phyloP scores from a whole-genome alignment of 768 basidiomycete genomes.

The Termitomyces sp. region DNA sequence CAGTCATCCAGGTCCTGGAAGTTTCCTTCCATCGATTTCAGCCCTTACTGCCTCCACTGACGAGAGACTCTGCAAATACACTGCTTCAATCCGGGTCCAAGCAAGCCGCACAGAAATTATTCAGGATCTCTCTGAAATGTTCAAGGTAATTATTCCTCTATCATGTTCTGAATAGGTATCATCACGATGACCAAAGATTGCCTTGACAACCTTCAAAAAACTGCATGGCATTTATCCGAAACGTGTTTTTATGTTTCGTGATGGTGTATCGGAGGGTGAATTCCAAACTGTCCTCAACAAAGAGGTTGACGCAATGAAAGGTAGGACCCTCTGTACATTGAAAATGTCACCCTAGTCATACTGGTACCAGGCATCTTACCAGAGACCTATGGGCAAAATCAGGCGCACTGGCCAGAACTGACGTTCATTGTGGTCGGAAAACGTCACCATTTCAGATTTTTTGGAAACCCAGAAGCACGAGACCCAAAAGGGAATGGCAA shows the following conservation, averaged over 20 bases:
- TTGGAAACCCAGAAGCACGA: slow-evolving; percentile 36
- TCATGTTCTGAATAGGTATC: background rate
- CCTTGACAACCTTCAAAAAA: slow-evolving; percentile 10
- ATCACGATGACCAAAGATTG: slow-evolving; percentile 1
- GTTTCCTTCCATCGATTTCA: slow-evolving; percentile 22
- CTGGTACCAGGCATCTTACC: slow-evolving; percentile 1
- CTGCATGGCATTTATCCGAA: slow-evolving; percentile 8
- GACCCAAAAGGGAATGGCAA: slow-evolving; percentile 56
- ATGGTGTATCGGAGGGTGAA: slow-evolving; percentile 30
- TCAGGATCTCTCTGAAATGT: slow-evolving; percentile 49
- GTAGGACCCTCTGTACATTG: slow-evolving; percentile 2
- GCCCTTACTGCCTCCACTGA: slow-evolving; percentile 53
- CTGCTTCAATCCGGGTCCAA: slow-evolving; percentile 44
- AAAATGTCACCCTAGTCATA: background rate
- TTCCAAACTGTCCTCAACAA: slow-evolving; percentile 17
- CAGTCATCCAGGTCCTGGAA: slow-evolving; percentile 17
- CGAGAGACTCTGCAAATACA: slow-evolving; percentile 43
- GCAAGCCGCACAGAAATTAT: slow-evolving; percentile 3
- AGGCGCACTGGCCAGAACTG: slow-evolving; percentile 37
- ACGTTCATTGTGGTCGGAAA: slow-evolving; percentile 62
- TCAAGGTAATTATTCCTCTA: slow-evolving; percentile 24
- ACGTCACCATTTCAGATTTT: slow-evolving; percentile 46
- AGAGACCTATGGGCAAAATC: slow-evolving; percentile 34
- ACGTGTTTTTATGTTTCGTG: slow-evolving; percentile 22
- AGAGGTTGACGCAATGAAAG: slow-evolving; percentile 17